phyloP scores from a whole-genome alignment of 148 eudicot species.

The Salicornia ramosissima region DNA sequence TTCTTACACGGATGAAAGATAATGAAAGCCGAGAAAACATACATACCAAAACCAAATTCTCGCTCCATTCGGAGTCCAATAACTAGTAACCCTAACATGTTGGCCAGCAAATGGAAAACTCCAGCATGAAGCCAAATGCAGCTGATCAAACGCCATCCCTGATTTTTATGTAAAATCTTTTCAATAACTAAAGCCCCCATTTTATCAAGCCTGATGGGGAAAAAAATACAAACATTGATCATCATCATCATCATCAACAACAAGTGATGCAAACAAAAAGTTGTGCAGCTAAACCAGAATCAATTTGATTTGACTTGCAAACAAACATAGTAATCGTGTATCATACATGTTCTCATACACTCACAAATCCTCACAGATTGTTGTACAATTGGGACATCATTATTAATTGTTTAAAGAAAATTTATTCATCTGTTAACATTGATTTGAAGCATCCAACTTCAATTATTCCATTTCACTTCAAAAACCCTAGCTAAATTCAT shows the following conservation, averaged over 20 bases:
- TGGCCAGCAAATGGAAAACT: conserved; percentile 75
- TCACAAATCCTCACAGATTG: no score
- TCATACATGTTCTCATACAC: background rate
- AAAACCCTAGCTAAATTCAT: no score
- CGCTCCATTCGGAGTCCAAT: conserved; percentile 77
- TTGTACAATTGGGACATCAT: no score
- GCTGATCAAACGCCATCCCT: conserved; percentile 81
- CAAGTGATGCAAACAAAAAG: background rate
- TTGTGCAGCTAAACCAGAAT: no score
- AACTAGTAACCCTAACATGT: conserved; percentile 77
- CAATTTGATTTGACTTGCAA: background rate
- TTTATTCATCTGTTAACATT: no score
- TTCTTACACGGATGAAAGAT: background rate
- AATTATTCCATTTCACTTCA: no score
- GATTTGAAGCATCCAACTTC: no score
- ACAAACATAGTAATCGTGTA: background rate
- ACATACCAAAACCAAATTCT: conserved; percentile 86
- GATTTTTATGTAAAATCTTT: conserved; percentile 57
- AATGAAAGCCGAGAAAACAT: background rate
- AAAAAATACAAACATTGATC: background rate
- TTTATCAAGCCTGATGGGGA: conserved; percentile 54
- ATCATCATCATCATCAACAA: no score
- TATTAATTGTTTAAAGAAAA: no score
- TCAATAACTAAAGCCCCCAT: conserved; percentile 79
- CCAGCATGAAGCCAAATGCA: conserved; percentile 97